These are phyloP conservation scores for Cucumis sativus DNA, from an alignment of 306 rosid genomes.

Conservation along the genomic window DNA sequence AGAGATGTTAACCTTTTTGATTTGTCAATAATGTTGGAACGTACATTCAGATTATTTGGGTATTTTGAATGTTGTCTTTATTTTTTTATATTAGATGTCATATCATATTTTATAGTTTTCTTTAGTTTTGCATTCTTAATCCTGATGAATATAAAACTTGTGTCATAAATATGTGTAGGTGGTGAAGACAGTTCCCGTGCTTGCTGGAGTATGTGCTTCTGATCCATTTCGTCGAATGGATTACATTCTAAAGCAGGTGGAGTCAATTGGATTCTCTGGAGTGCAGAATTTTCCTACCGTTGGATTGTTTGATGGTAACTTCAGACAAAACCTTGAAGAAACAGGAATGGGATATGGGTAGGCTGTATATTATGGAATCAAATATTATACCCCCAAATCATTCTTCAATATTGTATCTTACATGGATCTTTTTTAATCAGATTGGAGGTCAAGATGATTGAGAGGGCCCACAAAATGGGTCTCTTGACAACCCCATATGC, in stretches of 20 bases:
- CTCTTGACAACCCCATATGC: conserved; percentile 90
- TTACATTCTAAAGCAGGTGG: conserved; percentile 75
- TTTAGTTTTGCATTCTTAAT: neutral
- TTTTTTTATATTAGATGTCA: neutral
- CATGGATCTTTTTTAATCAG: conserved; percentile 24
- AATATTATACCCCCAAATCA: neutral
- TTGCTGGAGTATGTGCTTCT: conserved; percentile 82
- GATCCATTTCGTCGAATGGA: conserved; percentile 94
- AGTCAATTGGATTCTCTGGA: conserved; percentile 76
- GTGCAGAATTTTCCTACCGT: conserved; percentile 98
- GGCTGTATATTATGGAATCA: conserved; percentile 15
- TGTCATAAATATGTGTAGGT: conserved; percentile 30
- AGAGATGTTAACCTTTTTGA: neutral
- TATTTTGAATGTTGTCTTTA: neutral
- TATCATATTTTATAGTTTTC: neutral
- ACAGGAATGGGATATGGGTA: conserved; percentile 95
- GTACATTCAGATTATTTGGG: too few relatives aligned
- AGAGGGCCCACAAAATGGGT: conserved; percentile 75
- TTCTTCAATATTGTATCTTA: neutral
- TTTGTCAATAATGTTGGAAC: too few relatives aligned
- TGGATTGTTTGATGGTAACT: conserved; percentile 83
- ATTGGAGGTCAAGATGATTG: conserved; percentile 90
- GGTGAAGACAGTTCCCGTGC: conserved; percentile 72
- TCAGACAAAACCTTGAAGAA: conserved; percentile 91
- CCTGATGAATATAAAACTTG: neutral